These are phyloP conservation scores for Ampelomyces quisqualis DNA, from an alignment of 2,329 filamentous ascomycete species.

Conservation along the genomic window DNA sequence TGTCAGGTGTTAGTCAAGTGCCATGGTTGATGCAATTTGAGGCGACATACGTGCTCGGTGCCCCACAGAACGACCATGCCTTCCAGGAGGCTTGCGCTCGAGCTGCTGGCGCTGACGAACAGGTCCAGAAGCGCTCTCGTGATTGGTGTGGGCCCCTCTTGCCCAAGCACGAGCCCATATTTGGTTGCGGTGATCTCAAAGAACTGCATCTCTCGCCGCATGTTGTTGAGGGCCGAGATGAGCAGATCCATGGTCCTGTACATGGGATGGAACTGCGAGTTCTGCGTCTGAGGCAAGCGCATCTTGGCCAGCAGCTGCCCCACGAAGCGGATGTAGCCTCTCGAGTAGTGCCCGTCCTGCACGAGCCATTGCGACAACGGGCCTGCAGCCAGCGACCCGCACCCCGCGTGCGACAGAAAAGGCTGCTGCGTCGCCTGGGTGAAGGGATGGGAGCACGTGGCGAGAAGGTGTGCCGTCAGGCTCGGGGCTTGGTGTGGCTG, in stretches of 20 bases:
- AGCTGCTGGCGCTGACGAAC: conserved; percentile 58
- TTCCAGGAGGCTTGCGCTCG: conserved; percentile 60
- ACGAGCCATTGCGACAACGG: conserved; percentile 67
- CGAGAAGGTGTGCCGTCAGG: conserved; percentile 60
- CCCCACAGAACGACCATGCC: conserved; percentile 73
- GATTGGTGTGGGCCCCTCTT: conserved; percentile 49
- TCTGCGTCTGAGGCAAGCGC: conserved; percentile 52
- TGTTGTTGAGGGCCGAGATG: conserved; percentile 64
- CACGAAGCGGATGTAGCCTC: conserved; percentile 67
- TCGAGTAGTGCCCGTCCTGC: conserved; percentile 70
- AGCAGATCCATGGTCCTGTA: conserved; percentile 63
- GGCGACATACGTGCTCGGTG: conserved; percentile 60
- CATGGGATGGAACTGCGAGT: conserved; percentile 51
- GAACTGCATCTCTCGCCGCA: conserved; percentile 66
- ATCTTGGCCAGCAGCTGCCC: conserved; percentile 65
- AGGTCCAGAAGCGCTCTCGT: conserved; percentile 60
- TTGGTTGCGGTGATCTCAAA: conserved; percentile 64
- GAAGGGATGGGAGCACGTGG: conserved; percentile 51
- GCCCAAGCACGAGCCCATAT: conserved; percentile 58
- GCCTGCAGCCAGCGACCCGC: conserved; percentile 59
- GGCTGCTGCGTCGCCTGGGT: conserved; percentile 62
- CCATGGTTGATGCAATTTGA: neutral
- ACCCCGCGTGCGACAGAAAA: conserved; percentile 66
- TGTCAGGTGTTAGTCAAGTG: conserved; percentile 20
- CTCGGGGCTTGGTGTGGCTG: conserved; percentile 43